Evolutionary conservation across 1,284 basidiomycete genomes (phyloP), one percentile per base, ranked within the genome.

Genomic region (Anthracocystis setariae): DNA sequence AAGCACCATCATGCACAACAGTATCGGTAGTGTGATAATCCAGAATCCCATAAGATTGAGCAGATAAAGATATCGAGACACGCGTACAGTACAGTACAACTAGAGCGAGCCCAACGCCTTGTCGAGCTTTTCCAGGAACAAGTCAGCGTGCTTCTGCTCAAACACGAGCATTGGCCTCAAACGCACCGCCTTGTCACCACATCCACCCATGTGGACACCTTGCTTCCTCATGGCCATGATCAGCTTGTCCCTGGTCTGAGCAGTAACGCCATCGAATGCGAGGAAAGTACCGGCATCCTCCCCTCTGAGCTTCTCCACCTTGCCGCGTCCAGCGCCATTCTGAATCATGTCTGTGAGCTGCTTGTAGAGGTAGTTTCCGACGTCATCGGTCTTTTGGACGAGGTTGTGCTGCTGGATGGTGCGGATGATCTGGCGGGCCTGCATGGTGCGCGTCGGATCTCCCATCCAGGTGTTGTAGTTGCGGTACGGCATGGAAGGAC

Each of bases 101-200:
- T 52, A 63, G 24, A 67, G 49, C 42, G 57, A 44, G 2, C 49
- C 58, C 40, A 67, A 47, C 13, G 64, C 78, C 51, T 70, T 55
- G 51, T 83, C 79, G 25, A 84, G 71, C 35, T 73, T 76, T 38
- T 82, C 78, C 23, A 84, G 59, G 55, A 86, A 80, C 27, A 86
- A 69, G 47, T 84, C 84, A 17, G 82, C 79, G 61, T 86, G 85
- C 47, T 79, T 77, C 60, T 84, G 78, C 45, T 84, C 84, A 75
- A 87, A 87, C 9, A 85, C 84, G 44, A 87, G 81, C 84, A 83
- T 82, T 0, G 86, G 86, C 60, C 87, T 74, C 48, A 87, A 78
- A 32, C 86, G 78, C 13, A 87, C 83, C 9, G 85, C 79, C 55
- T 66, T 61, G 46, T 84, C 83, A 27, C 84, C 82, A 42, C 82